Percentiles rank a stretch among this genome's conserved stretches.
These are phyloP conservation scores for Sphagnum tenellum DNA, from an alignment of 225 moss, liverwort and hornwort species.

Conservation along the genomic window DNA sequence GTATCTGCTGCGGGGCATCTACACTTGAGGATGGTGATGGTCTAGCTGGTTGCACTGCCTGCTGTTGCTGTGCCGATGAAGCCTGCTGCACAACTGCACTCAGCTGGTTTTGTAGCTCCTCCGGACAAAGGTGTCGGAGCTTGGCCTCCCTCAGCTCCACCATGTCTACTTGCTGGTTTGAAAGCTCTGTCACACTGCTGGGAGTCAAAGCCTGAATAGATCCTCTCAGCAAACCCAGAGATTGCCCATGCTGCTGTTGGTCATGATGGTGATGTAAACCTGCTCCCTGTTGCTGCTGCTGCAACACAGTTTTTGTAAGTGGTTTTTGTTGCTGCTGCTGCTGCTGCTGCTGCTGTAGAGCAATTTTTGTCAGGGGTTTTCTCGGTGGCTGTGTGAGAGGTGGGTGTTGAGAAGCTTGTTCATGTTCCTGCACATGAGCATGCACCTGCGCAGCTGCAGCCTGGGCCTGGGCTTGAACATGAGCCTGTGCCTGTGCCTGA, in stretches of 20 bases:
- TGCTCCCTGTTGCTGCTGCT: conserved; percentile 12
- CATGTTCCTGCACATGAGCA: conserved; percentile 26
- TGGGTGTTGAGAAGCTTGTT: conserved; percentile 10
- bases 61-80: conserved; percentile 37
- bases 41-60: conserved; percentile 13
- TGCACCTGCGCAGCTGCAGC: conserved; percentile 1
- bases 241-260: conserved; percentile 43
- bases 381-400: conserved; percentile 33
- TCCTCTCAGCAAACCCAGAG: conserved; percentile 50
- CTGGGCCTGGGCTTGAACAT: conserved; percentile 5
- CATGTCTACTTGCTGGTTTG: conserved; percentile 29
- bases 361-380: conserved; percentile 25
- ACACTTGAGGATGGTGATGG: conserved; percentile 30
- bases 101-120: conserved; percentile 48
- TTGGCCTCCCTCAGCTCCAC: conserved; percentile 40
- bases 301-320: conserved; percentile 25
- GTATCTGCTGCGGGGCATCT: conserved; percentile 55
- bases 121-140: conserved; percentile 49
- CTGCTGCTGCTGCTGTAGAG: conserved; percentile 18
- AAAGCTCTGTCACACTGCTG: conserved; percentile 25
- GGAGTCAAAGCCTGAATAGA: conserved; percentile 31
- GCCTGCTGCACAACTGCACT: conserved; percentile 42
- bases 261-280: conserved; percentile 37
- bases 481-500: conserved; percentile 15
- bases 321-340: conserved; percentile 36